Percentiles rank a stretch among this genome's conserved stretches.
Conservation (phyloP, 2,329 filamentous ascomycete species). For the Thielaviopsis musarum region DNA sequence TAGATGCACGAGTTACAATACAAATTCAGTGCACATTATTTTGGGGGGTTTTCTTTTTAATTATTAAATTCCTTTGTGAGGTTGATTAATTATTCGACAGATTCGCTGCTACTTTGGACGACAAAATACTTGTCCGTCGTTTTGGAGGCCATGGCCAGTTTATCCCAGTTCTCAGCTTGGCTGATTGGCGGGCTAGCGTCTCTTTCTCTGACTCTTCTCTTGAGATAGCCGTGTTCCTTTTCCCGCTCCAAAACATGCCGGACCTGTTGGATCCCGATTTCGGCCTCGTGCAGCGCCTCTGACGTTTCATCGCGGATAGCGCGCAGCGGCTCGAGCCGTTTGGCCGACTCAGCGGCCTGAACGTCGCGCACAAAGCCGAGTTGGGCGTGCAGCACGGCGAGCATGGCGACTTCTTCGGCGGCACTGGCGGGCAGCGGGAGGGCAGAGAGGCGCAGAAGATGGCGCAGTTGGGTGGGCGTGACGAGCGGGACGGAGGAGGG, state of each 20-base stretch:
- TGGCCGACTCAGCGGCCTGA: slow-evolving; percentile 54
- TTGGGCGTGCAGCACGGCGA: slow-evolving; percentile 61
- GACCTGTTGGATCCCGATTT: slow-evolving; percentile 41
- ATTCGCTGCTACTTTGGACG: slow-evolving; percentile 43
- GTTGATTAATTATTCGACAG: slow-evolving; percentile 13
- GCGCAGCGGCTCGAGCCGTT: slow-evolving; percentile 52
- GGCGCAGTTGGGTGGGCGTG: slow-evolving; percentile 52
- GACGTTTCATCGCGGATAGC: slow-evolving; percentile 69
- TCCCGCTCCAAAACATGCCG: slow-evolving; percentile 41
- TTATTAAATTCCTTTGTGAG: background rate
- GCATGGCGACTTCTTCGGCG: slow-evolving; percentile 52
- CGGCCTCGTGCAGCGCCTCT: slow-evolving; percentile 40
- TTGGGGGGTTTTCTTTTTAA: background rate
- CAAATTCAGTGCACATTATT: background rate
- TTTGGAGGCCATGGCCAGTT: slow-evolving; percentile 45
- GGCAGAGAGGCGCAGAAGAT: slow-evolving; percentile 78
- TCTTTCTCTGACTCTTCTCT: slow-evolving; percentile 19
- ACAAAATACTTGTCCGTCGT: slow-evolving; percentile 61
- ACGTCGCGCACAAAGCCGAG: slow-evolving; percentile 82
- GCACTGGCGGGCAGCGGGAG: slow-evolving; percentile 52
- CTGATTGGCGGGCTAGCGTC: slow-evolving; percentile 1
- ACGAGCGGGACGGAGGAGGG: slow-evolving; percentile 23
- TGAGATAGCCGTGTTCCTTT: slow-evolving; percentile 38
- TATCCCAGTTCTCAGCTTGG: slow-evolving; percentile 48
- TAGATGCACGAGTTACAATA: too few relatives aligned